These are phyloP conservation scores for Podochytrium sp. DNA, from an alignment of 192 early-diverging fungal species.

Conservation along the genomic window DNA sequence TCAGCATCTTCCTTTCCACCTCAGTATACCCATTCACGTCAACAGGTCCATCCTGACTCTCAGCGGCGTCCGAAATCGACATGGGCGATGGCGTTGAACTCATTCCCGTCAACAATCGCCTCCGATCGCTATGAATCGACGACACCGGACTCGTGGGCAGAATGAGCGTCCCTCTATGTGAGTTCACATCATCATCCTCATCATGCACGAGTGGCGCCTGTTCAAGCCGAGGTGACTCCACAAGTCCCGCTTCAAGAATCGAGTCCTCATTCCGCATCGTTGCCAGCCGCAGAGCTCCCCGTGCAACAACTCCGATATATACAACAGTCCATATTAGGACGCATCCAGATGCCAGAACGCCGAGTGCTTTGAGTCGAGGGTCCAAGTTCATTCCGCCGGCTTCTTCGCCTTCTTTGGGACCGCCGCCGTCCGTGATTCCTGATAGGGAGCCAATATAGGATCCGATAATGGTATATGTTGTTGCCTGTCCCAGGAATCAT, in stretches of 20 bases:
- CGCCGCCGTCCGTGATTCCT: slow-evolving; percentile 17
- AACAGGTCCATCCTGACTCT: background rate
- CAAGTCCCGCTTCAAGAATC: background rate
- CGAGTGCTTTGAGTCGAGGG: slow-evolving; percentile 4
- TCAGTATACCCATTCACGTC: slow-evolving; percentile 22
- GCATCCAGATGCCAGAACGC: slow-evolving; percentile 12
- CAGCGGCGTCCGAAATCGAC: background rate
- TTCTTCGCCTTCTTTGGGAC: background rate
- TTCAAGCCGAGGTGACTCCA: background rate
- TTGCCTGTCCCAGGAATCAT: background rate
- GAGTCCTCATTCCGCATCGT: background rate
- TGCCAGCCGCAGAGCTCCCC: slow-evolving; percentile 28
- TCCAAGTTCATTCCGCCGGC: background rate
- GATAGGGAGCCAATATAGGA: slow-evolving; percentile 31
- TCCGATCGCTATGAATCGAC: background rate
- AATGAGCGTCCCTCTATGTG: background rate
- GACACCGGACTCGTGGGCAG: background rate
- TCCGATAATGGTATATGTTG: slow-evolving; percentile 27
- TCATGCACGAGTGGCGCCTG: background rate
- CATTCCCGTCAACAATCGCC: too few relatives aligned
- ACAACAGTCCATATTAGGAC: slow-evolving; percentile 29
- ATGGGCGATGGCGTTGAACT: background rate
- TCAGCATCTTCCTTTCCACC: background rate
- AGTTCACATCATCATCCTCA: background rate
- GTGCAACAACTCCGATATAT: slow-evolving; percentile 35